These are phyloP conservation scores for Salvia rosmarinus DNA, from an alignment of 257 asterid species.

Conservation along the genomic window DNA sequence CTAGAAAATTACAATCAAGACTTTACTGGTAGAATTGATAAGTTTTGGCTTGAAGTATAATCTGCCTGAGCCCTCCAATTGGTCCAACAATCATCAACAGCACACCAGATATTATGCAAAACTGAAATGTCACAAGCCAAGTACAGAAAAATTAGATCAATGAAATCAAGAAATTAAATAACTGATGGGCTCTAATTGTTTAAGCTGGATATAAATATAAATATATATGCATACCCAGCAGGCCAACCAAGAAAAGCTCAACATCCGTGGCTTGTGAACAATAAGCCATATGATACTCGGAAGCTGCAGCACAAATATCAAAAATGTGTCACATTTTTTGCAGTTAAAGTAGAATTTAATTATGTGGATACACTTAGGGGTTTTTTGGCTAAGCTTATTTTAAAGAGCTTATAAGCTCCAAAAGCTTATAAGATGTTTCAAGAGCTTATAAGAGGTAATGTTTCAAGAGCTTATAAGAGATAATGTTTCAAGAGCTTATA, in stretches of 20 bases:
- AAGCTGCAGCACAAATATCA: not conserved
- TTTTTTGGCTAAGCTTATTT: no score
- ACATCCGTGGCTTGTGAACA: not conserved
- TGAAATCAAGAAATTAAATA: not conserved
- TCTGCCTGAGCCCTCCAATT: conserved; percentile 54
- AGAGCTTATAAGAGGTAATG: no score
- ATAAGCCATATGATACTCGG: not conserved
- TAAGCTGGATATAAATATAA: not conserved
- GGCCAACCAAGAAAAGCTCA: not conserved
- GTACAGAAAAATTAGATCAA: not conserved
- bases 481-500: no score
- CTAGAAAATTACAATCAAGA: not conserved
- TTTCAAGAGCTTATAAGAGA: no score
- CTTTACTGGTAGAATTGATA: conserved; percentile 33
- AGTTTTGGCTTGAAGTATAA: conserved; percentile 43
- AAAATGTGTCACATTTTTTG: no score
- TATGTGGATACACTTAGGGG: no score
- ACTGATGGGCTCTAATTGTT: not conserved
- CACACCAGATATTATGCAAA: conserved; percentile 51
- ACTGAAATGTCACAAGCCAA: conserved; percentile 34
- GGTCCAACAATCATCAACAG: conserved; percentile 44
- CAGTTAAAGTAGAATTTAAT: no score
- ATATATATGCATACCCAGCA: not conserved
- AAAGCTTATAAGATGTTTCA: no score
- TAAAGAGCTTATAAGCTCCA: no score